Conservation (phyloP, 1,284 basidiomycete species). For the Gymnopus androsaceus region DNA sequence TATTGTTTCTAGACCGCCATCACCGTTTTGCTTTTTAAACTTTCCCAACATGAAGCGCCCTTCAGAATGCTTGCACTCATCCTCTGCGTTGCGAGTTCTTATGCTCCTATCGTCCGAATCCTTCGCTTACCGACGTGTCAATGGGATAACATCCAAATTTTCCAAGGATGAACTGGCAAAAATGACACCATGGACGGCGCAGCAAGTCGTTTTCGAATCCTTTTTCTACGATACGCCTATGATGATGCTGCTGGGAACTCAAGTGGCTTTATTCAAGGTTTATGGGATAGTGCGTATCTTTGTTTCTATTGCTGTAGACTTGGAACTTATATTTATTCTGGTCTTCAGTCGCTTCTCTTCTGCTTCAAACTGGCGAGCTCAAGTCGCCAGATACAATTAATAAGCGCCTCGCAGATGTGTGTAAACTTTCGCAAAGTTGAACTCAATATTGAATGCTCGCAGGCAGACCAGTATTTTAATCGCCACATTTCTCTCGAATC, state of each 20-base stretch:
- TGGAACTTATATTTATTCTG: background rate
- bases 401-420: conserved; percentile 13
- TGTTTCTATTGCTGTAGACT: background rate
- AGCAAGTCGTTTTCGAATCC: conserved; percentile 8
- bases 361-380: conserved; percentile 4
- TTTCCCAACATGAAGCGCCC: no score
- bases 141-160: background rate
- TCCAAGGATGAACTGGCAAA: background rate
- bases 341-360: conserved; percentile 6
- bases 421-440: background rate
- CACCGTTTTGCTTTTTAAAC: no score
- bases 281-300: conserved; percentile 5
- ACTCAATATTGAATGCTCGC: background rate
- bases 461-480: conserved; percentile 7
- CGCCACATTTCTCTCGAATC: conserved; percentile 11
- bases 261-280: conserved; percentile 13
- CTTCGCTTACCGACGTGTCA: conserved; percentile 10
- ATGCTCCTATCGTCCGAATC: conserved; percentile 4
- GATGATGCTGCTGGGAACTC: conserved; percentile 10
- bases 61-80: no score
- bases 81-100: no score
- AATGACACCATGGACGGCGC: conserved; percentile 6
- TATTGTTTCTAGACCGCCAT: no score
- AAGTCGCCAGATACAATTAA: background rate
- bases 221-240: conserved; percentile 12